Base-by-base conservation (phyloP, 225 moss, liverwort and hornwort genomes). In the Polytrichum commune region DNA sequence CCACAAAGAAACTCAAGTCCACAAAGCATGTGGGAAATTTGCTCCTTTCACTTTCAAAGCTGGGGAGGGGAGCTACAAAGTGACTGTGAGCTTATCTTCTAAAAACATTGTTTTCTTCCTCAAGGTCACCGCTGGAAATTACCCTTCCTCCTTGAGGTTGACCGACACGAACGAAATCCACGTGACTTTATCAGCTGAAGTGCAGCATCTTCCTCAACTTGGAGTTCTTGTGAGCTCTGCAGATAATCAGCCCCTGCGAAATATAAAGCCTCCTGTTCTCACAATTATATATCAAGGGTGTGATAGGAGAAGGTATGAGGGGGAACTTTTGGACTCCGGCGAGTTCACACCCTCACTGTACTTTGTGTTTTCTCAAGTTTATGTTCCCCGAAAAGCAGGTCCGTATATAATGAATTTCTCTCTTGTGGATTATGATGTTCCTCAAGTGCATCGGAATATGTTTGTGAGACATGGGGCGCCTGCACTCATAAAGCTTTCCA, bases 381-480 rank as follows among this genome's bases (percentile, higher is more conserved):
- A 29, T 66, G 80, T 75, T 3, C 92, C 92, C 18, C 72, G 70
- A 28, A n/a, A 68, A 27, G 84, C 84, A 76, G 92, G 92, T 30
- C 69, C 5, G 1, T 90, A 92, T 70, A 25, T 64, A 5, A 60
- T 92, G 68, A 73, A 70, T 23, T 80, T 79, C 28, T 74, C 73
- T 4, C 82, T 92, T 66, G 72, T 70, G 25, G 82, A 71, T 28
- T 25, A 38, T 56, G 72, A 76, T 10, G 62, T 85, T 3, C 29
- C 54, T 4, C 18, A 74, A 19, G 66, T 81, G 20, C 54, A 61
- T 55, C 85, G 78, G 25, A 68, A 24, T 63, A 70, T 92, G 58
- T 66, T 68, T 26, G 80, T 92, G 27, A 74, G 65, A 25, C 85
- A 63, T 76, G 88, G 87, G 0, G 67, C 55, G 0, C 84, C 92